phyloP scores from a whole-genome alignment of 2,329 filamentous ascomycete genomes.

The Ceratocystis colombiana region DNA sequence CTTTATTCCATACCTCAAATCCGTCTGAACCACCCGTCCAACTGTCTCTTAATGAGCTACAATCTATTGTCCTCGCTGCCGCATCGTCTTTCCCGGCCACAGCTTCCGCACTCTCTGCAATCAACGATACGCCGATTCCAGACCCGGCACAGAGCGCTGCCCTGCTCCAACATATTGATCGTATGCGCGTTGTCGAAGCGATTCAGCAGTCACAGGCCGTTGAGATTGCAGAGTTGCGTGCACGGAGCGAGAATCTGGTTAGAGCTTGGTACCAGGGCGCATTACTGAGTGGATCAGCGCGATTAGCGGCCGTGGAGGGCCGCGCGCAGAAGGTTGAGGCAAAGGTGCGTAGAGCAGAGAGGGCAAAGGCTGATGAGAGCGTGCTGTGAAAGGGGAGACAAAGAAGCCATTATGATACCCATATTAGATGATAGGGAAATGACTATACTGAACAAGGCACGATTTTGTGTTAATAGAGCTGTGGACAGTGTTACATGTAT shows the following conservation, averaged over 20 bases:
- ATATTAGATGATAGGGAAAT: background rate
- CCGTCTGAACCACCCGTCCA: constrained; percentile 42
- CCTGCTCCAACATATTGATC: constrained; percentile 48
- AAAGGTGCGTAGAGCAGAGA: constrained; percentile 54
- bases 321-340: constrained; percentile 57
- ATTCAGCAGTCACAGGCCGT: constrained; percentile 52
- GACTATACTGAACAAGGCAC: background rate
- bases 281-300: constrained; percentile 56
- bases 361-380: constrained; percentile 43
- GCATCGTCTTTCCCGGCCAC: constrained; percentile 47
- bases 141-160: constrained; percentile 45
- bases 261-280: constrained; percentile 65
- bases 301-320: constrained; percentile 61
- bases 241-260: constrained; percentile 51
- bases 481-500: too few species aligned
- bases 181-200: constrained; percentile 51
- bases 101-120: constrained; percentile 48
- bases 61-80: constrained; percentile 46
- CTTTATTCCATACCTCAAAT: constrained; percentile 43
- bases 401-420: background rate
- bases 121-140: constrained; percentile 47
- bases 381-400: constrained; percentile 29
- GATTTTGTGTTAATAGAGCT: background rate
- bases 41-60: constrained; percentile 43
- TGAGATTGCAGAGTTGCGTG: constrained; percentile 54